These are phyloP conservation scores for Actinomortierella ambigua DNA, from an alignment of 371 early-diverging fungal species.

Conservation along the genomic window DNA sequence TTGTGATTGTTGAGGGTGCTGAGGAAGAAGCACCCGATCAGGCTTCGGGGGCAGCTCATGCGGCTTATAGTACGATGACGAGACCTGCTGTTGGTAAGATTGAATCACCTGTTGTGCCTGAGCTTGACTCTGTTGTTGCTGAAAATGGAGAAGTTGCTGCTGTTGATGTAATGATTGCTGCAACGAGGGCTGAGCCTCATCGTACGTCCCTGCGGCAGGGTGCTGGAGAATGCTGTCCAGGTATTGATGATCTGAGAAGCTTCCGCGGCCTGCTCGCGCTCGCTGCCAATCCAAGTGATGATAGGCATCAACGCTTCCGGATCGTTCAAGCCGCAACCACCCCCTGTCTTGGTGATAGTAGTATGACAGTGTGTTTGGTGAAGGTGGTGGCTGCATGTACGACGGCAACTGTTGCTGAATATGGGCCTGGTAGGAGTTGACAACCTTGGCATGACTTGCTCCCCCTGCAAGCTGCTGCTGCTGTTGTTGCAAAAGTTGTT, in stretches of 20 bases:
- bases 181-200: conserved; percentile 29
- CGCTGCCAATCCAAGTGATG: conserved; percentile 54
- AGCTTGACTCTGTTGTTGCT: conserved; percentile 4
- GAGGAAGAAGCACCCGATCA: no score
- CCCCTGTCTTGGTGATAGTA: conserved; percentile 53
- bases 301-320: conserved; percentile 50
- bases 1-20: no score
- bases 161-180: conserved; percentile 38
- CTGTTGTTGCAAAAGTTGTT: conserved; percentile 15
- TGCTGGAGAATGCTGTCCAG: conserved; percentile 36
- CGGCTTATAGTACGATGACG: no score
- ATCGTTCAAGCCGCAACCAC: conserved; percentile 47
- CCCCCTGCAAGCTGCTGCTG: conserved; percentile 34
- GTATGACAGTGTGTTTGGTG: conserved; percentile 59
- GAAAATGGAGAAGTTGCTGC: conserved; percentile 29
- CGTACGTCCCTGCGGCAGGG: conserved; percentile 15
- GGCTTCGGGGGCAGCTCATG: no score
- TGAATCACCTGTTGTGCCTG: not conserved
- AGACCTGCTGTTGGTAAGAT: no score
- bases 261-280: conserved; percentile 35
- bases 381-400: conserved; percentile 60
- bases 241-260: conserved; percentile 42
- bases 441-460: conserved; percentile 18
- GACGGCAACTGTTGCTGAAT: conserved; percentile 44
- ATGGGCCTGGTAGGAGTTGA: conserved; percentile 24